These are phyloP conservation scores for Diutina ranongensis DNA, from an alignment of 1,139 yeast genomes.

Conservation along the genomic window DNA sequence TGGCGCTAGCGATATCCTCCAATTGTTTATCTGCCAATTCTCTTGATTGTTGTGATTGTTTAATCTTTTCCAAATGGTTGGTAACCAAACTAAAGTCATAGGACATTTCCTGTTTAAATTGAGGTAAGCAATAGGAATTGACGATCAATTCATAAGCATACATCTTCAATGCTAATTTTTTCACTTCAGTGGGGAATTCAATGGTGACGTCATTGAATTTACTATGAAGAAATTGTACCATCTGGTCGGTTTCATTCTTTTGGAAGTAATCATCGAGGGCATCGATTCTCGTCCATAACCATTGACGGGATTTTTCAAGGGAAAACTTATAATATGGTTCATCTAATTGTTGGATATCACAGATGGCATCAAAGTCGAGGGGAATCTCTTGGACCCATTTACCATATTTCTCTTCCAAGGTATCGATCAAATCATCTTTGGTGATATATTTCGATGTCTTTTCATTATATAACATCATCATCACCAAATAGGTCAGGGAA, in stretches of 20 bases:
- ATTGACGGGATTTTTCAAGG: constrained; percentile 13
- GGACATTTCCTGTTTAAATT: constrained; percentile 12
- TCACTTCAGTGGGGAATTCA: constrained; percentile 19
- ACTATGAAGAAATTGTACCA: constrained; percentile 18
- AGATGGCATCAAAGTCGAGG: constrained; percentile 14
- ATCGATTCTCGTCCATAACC: constrained; percentile 31
- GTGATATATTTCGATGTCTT: constrained; percentile 26
- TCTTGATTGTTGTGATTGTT: constrained; percentile 17
- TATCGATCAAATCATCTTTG: constrained; percentile 39
- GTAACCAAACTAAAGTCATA: constrained; percentile 22
- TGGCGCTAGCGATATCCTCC: constrained; percentile 19
- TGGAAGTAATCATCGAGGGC: constrained; percentile 40
- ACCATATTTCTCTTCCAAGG: constrained; percentile 15
- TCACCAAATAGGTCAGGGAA: constrained; percentile 29
- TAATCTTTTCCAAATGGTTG: constrained; percentile 19
- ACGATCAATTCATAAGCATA: constrained; percentile 22
- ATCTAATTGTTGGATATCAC: constrained; percentile 36
- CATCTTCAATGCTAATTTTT: constrained; percentile 14
- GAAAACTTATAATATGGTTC: constrained; percentile 38
- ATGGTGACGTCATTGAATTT: constrained; percentile 18
- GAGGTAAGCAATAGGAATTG: constrained; percentile 16
- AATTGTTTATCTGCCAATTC: constrained; percentile 26
- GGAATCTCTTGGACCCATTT: constrained; percentile 20
- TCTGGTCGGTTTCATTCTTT: constrained; percentile 25
- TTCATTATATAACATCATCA: constrained; percentile 25